phyloP scores from a whole-genome alignment of 441 rosid genomes.

The Eugenia klotzschiana region DNA sequence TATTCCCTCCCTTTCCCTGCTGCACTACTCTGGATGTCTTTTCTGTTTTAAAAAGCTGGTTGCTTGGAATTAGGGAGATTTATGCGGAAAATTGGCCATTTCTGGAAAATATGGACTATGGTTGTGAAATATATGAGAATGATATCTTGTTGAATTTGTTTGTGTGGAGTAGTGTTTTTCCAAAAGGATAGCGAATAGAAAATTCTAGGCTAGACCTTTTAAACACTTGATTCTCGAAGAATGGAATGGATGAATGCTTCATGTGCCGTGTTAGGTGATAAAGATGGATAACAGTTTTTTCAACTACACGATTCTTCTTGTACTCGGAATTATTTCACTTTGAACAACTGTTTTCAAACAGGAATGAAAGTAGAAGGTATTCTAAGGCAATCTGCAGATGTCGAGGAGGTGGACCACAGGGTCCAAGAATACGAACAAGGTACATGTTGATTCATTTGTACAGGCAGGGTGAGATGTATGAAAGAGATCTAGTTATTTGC shows the following conservation, averaged over 20 bases:
- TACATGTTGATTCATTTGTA: constrained; percentile 13
- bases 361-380: constrained; percentile 88
- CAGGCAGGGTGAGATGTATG: not conserved
- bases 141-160: not conserved
- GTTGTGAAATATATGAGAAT: not conserved
- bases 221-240: not conserved
- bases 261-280: not conserved
- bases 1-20: not conserved
- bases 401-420: constrained; percentile 92
- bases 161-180: not conserved
- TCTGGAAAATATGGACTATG: not conserved
- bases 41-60: not conserved
- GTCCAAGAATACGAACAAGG: constrained; percentile 96
- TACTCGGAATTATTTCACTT: not conserved
- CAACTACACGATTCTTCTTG: not conserved
- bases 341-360: constrained; percentile 13
- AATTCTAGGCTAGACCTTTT: not conserved
- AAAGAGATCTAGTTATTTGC: not conserved
- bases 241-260: not conserved
- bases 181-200: not conserved
- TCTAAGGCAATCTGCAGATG: constrained; percentile 89
- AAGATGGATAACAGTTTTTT: not conserved
- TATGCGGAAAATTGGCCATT: not conserved
- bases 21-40: not conserved
- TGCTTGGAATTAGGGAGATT: not conserved